These are phyloP conservation scores for Nothophaeocryptopus gaeumannii DNA, from an alignment of 2,329 filamentous ascomycete species.

Conservation along the genomic window DNA sequence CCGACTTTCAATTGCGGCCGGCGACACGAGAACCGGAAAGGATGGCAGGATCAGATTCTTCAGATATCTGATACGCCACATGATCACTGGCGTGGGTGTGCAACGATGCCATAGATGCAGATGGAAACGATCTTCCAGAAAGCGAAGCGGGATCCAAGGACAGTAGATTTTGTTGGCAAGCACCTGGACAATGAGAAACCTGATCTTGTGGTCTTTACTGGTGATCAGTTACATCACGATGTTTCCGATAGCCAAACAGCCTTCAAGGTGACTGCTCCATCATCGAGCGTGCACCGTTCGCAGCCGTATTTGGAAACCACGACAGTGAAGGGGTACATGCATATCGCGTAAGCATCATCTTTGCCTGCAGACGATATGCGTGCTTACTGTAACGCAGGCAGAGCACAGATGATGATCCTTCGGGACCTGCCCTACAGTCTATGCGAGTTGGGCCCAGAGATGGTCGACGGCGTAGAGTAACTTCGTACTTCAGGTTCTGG, in stretches of 20 bases:
- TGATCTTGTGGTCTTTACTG: constrained; percentile 6
- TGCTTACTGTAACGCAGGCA: too few species aligned
- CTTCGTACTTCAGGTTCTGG: constrained; percentile 1
- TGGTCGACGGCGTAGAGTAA: constrained; percentile 2
- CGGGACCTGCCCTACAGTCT: constrained; percentile 2
- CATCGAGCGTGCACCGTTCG: constrained; percentile 2
- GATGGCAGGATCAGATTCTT: constrained; percentile 2
- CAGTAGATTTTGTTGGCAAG: too few species aligned
- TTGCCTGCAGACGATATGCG: too few species aligned
- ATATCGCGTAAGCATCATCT: too few species aligned
- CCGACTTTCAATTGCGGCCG: background rate
- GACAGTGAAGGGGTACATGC: too few species aligned
- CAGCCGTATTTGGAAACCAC: too few species aligned
- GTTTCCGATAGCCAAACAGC: constrained; percentile 1
- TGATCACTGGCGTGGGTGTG: background rate
- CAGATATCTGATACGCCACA: constrained; percentile 1
- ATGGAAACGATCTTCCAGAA: background rate
- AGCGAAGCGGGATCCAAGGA: too few species aligned
- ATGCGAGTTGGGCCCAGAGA: background rate
- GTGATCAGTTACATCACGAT: constrained; percentile 6
- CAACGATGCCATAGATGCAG: constrained; percentile 1
- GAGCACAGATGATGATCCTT: too few species aligned
- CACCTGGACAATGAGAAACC: too few species aligned
- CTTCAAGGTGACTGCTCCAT: constrained; percentile 6
- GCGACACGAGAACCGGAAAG: background rate